A percentile compares a stretch with the other conserved stretches of the same genome.
phyloP scores from a whole-genome alignment of 176 grass and related monocot species.

The Elymus sibiricus region DNA sequence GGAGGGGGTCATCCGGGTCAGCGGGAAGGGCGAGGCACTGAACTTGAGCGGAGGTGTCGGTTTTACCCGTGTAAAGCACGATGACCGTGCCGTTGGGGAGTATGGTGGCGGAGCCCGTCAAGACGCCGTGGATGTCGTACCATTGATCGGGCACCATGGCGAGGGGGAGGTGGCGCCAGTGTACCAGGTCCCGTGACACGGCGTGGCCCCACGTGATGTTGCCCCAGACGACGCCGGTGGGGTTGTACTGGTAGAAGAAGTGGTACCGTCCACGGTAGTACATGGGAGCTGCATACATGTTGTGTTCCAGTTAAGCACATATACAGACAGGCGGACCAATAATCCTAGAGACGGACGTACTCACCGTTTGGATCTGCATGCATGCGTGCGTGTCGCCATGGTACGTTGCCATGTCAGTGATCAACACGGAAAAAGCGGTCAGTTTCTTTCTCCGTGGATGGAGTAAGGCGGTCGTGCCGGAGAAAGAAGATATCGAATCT shows the following conservation, averaged over 20 bases:
- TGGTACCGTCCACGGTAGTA: background rate
- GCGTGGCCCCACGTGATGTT: background rate
- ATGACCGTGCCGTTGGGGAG: background rate
- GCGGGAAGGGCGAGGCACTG: background rate
- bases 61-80: background rate
- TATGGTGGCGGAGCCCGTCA: background rate
- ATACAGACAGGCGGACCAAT: background rate
- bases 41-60: background rate
- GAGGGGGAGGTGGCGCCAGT: background rate
- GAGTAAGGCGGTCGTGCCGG: too few relatives aligned
- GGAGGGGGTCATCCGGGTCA: background rate
- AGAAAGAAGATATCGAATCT: background rate
- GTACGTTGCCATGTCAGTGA: background rate
- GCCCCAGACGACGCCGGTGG: background rate
- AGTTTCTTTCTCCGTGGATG: background rate
- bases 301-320: background rate
- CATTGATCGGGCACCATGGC: background rate
- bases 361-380: background rate
- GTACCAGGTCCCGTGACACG: background rate
- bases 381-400: background rate
- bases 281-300: background rate
- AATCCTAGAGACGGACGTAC: too few relatives aligned
- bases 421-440: background rate
- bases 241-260: slow-evolving; percentile 14
- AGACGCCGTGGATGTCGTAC: background rate